A percentile compares a stretch with the other conserved stretches of the same genome.
These are phyloP conservation scores for Astragalus membranaceus DNA, from an alignment of 306 rosid species.

Conservation along the genomic window DNA sequence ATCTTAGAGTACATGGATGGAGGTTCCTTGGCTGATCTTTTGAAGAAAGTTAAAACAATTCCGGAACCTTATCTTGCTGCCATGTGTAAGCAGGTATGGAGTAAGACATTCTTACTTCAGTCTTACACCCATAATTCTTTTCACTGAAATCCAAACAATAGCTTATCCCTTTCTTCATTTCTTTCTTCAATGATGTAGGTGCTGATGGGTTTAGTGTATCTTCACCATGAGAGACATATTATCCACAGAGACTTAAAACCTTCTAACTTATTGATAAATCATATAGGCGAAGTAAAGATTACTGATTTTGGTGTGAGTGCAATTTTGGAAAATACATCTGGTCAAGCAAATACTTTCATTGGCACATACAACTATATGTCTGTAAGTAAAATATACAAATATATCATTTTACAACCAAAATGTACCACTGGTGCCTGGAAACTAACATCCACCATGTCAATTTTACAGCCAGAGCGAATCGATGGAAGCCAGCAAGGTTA, in stretches of 20 bases:
- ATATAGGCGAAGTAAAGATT: slow-evolving; percentile 91
- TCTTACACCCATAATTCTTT: not conserved
- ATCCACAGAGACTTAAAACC: slow-evolving; percentile 97
- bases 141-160: slow-evolving; percentile 8
- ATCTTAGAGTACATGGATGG: slow-evolving; percentile 99
- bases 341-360: slow-evolving; percentile 86
- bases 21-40: slow-evolving; percentile 84
- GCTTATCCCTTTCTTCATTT: not conserved
- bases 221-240: slow-evolving; percentile 86
- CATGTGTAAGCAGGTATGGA: slow-evolving; percentile 79
- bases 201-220: slow-evolving; percentile 79
- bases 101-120: not conserved
- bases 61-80: slow-evolving; percentile 78
- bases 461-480: slow-evolving; percentile 93
- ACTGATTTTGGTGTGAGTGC: slow-evolving; percentile 99
- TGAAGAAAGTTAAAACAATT: slow-evolving; percentile 75
- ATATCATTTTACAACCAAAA: not conserved
- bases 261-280: slow-evolving; percentile 82
- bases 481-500: slow-evolving; percentile 51
- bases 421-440: not conserved
- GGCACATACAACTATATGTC: slow-evolving; percentile 98
- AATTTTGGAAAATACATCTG: slow-evolving; percentile 85
- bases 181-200: slow-evolving; percentile 48
- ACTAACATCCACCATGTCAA: slow-evolving; percentile 18
- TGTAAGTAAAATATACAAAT: slow-evolving; percentile 53